Base-by-base conservation (phyloP, 306 rosid genomes). In the Ceratonia siliqua region DNA sequence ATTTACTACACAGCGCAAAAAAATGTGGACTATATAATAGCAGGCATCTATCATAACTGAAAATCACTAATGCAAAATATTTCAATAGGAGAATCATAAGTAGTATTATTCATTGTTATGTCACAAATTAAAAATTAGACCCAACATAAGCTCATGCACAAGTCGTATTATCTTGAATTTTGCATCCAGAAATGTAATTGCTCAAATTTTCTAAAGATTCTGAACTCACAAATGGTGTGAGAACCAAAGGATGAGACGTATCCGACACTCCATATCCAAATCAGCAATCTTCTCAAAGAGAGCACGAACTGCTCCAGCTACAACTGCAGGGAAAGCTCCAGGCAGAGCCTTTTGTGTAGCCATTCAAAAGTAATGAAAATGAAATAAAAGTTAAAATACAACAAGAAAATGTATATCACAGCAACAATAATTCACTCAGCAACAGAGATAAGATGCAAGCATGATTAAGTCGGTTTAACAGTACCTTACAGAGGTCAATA, bases 241-340 rank as follows among this genome's bases (percentile, higher is more conserved):
- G 84, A 95, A 95, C 99, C 99, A 95, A 85, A 87, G 98, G 84
- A 95, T 89, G 56, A 95, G 90, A 14, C 99, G 93, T 45, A 86
- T 95, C 50, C 96, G 93, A 78, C 99, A 95, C 81, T 95, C 99
- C 98, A 95, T 95, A 77, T 95, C 99, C 75, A 95, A 76, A 84
- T 95, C 97, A 50, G 87, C 93, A 73, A 95, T 92, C 85, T 83
- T 95, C 79, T 92, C 99, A 72, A 95, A 95, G 63, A 95, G 91
- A 68, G 93, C 88, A 67, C 99, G 98, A 49, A 95, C 99, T 57
- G 93, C 99, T 77, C 97, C 99, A 38, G 99, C 99, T 39, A 95
- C 92, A 79, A 95, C 96, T 70, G 93, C 96, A 43, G 99, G 99
- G 83, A 95, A 95, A 62, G 99, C 99, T 74, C 99, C 99, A 70